A percentile compares a stretch with the other conserved stretches of the same genome.
These are phyloP conservation scores for Penicillium concentricum DNA, from an alignment of 2,329 filamentous ascomycete genomes.

Conservation along the genomic window DNA sequence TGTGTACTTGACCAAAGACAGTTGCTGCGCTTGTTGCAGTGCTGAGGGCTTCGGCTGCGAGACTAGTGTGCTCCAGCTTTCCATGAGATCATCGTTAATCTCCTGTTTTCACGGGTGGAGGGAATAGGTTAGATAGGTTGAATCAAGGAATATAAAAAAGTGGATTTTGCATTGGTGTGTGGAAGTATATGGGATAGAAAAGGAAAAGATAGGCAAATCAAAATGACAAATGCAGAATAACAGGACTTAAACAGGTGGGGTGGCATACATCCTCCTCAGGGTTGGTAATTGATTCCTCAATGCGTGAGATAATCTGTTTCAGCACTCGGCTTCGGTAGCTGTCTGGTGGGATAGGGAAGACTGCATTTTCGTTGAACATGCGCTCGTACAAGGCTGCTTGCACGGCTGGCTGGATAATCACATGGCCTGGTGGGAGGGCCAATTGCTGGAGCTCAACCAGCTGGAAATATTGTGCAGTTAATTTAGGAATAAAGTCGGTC, in stretches of 20 bases:
- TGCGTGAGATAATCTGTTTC: slow-evolving; percentile 67
- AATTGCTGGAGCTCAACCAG: slow-evolving; percentile 62
- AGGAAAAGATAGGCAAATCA: slow-evolving; percentile 1
- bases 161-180: slow-evolving; percentile 4
- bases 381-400: slow-evolving; percentile 66
- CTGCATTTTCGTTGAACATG: slow-evolving; percentile 62
- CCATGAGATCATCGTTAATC: slow-evolving; percentile 78
- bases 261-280: slow-evolving; percentile 78
- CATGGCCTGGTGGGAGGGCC: slow-evolving; percentile 59
- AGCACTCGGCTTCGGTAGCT: slow-evolving; percentile 71
- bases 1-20: slow-evolving; percentile 73
- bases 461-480: slow-evolving; percentile 74
- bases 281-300: slow-evolving; percentile 74
- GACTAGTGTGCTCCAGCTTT: slow-evolving; percentile 64
- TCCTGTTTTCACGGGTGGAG: slow-evolving; percentile 55
- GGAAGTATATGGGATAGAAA: slow-evolving; percentile 11
- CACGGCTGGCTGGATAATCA: slow-evolving; percentile 60
- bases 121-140: slow-evolving; percentile 3
- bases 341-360: slow-evolving; percentile 61
- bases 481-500: slow-evolving; percentile 34
- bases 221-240: slow-evolving; percentile 11
- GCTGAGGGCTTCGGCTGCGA: slow-evolving; percentile 64
- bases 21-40: slow-evolving; percentile 64
- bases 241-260: slow-evolving; percentile 9
- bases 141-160: not conserved